These are phyloP conservation scores for Ophiocordyceps sinensis DNA, from an alignment of 2,329 filamentous ascomycete species.

Conservation along the genomic window DNA sequence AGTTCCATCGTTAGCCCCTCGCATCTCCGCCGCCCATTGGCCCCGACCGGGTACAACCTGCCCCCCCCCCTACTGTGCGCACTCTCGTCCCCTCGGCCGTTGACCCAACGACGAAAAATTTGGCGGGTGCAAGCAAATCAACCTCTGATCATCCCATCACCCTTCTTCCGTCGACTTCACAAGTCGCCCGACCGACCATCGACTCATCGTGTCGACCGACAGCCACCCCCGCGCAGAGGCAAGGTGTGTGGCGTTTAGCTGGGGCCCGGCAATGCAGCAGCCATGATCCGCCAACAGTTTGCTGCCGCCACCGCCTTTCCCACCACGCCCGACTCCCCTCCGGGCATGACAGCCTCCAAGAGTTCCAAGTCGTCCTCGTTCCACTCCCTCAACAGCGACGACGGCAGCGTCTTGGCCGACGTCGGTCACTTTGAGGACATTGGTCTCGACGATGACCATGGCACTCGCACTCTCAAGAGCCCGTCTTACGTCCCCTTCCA, in stretches of 20 bases:
- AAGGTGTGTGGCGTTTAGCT: not conserved
- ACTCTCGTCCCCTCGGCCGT: no score
- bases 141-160: no score
- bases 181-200: no score
- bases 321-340: constrained; percentile 22
- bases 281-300: constrained; percentile 20
- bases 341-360: constrained; percentile 65
- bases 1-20: no score
- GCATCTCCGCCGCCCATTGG: no score
- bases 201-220: not conserved
- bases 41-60: no score
- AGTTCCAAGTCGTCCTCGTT: constrained; percentile 86
- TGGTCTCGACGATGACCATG: constrained; percentile 53
- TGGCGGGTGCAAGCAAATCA: no score
- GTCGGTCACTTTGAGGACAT: constrained; percentile 87
- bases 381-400: constrained; percentile 64
- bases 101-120: no score
- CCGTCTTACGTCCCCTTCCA: constrained; percentile 28
- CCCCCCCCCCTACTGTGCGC: no score
- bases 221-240: not conserved
- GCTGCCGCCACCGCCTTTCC: constrained; percentile 12
- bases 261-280: constrained; percentile 13
- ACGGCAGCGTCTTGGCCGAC: constrained; percentile 55
- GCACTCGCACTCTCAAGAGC: constrained; percentile 37
- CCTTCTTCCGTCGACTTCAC: no score